Conservation (phyloP, 2,329 filamentous ascomycete genomes). For the Lasiodiplodia citricola region DNA sequence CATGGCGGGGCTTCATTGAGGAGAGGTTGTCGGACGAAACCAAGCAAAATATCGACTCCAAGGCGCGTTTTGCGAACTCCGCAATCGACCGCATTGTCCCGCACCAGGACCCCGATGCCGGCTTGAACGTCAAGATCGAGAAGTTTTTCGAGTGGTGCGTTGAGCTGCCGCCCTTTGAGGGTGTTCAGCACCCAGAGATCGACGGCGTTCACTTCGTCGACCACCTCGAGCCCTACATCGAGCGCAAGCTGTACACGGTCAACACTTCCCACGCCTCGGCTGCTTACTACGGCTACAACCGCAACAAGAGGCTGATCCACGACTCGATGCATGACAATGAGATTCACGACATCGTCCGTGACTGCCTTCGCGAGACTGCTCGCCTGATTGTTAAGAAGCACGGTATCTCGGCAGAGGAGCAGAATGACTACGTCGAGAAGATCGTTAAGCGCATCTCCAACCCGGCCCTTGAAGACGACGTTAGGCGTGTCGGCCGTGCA, state of each 20-base stretch:
- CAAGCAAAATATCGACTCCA: slow-evolving; percentile 66
- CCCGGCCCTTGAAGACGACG: slow-evolving; percentile 87
- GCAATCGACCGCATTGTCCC: slow-evolving; percentile 98
- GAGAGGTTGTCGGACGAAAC: slow-evolving; percentile 74
- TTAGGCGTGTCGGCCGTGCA: slow-evolving; percentile 93
- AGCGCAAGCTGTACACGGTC: slow-evolving; percentile 99
- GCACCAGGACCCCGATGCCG: slow-evolving; percentile 78
- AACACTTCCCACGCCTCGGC: slow-evolving; percentile 97
- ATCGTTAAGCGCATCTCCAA: slow-evolving; percentile 95
- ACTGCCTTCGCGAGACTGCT: slow-evolving; percentile 84
- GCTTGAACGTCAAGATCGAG: slow-evolving; percentile 92
- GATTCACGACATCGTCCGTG: slow-evolving; percentile 80
- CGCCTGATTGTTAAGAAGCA: slow-evolving; percentile 87
- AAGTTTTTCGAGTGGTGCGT: slow-evolving; percentile 99
- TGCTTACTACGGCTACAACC: slow-evolving; percentile 91
- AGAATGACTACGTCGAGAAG: slow-evolving; percentile 85
- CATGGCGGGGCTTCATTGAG: slow-evolving; percentile 79
- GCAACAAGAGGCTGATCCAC: slow-evolving; percentile 84
- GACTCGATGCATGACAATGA: slow-evolving; percentile 82
- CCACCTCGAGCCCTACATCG: slow-evolving; percentile 91
- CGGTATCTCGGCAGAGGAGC: slow-evolving; percentile 73
- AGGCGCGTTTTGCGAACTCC: slow-evolving; percentile 93
- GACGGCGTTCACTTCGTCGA: slow-evolving; percentile 92
- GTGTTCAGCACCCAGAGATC: slow-evolving; percentile 72
- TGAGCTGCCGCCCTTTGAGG: slow-evolving; percentile 79